phyloP scores from a whole-genome alignment of 257 asterid genomes.

The Fraxinus quadrangulata region DNA sequence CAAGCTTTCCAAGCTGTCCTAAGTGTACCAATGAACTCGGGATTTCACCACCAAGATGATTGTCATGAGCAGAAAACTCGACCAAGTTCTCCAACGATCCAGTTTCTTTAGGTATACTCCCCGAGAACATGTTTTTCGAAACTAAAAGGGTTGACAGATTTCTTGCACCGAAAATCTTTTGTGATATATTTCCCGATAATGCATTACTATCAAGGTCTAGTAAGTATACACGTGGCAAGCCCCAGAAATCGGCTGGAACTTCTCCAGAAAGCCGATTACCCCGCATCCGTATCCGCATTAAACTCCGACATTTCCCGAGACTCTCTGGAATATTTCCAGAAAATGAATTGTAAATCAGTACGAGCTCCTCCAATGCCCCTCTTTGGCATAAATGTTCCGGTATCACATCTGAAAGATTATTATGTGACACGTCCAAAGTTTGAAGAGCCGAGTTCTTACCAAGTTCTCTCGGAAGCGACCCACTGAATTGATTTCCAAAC shows the following conservation, averaged over 20 bases:
- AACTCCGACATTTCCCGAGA: constrained; percentile 60
- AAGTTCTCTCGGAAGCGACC: constrained; percentile 64
- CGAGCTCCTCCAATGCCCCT: constrained; percentile 51
- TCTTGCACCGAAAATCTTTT: constrained; percentile 50
- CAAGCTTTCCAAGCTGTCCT: constrained; percentile 53
- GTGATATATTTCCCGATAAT: constrained; percentile 66
- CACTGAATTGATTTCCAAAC: constrained; percentile 50
- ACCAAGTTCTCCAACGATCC: constrained; percentile 50
- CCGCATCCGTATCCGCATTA: constrained; percentile 56
- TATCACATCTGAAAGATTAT: constrained; percentile 52
- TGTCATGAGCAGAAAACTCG: constrained; percentile 47
- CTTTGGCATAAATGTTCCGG: constrained; percentile 59
- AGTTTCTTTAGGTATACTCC: constrained; percentile 60
- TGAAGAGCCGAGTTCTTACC: constrained; percentile 66
- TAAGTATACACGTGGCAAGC: constrained; percentile 64
- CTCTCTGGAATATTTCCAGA: constrained; percentile 64
- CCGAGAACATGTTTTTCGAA: constrained; percentile 59
- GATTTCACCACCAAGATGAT: constrained; percentile 56
- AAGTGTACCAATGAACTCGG: constrained; percentile 55
- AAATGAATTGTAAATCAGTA: constrained; percentile 49
- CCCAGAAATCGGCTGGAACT: constrained; percentile 68
- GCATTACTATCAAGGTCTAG: constrained; percentile 57
- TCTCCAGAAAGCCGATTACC: constrained; percentile 54
- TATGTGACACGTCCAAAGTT: constrained; percentile 52
- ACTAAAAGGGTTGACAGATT: constrained; percentile 52